These are phyloP conservation scores for Ettlia oleoabundans DNA, from an alignment of 139 green algal genomes.

Conservation along the genomic window DNA sequence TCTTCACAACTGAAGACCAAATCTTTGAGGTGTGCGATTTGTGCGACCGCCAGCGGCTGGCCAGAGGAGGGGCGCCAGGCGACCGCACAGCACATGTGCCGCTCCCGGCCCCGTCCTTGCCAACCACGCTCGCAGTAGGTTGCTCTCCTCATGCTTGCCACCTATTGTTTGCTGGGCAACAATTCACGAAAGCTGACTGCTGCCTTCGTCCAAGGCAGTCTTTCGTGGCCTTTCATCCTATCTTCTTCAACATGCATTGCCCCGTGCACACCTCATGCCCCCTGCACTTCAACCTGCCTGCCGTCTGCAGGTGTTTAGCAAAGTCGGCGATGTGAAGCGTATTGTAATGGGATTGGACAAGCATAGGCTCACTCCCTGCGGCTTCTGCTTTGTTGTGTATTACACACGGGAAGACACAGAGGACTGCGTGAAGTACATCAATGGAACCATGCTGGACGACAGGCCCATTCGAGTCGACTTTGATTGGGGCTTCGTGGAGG, in stretches of 20 bases:
- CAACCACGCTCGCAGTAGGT: too few relatives aligned
- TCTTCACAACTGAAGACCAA: conserved; percentile 98
- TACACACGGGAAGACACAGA: conserved; percentile 83
- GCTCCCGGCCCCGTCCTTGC: too few relatives aligned
- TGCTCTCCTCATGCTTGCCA: too few relatives aligned
- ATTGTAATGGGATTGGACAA: conserved; percentile 98
- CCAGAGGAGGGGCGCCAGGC: too few relatives aligned
- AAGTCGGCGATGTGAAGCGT: conserved; percentile 82
- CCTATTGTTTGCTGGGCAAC: too few relatives aligned
- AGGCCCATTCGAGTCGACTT: conserved; percentile 94
- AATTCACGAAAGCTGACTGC: too few relatives aligned
- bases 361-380: conserved; percentile 91
- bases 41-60: too few relatives aligned
- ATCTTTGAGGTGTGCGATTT: conserved; percentile 71
- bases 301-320: conserved; percentile 72
- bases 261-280: not conserved
- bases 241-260: too few relatives aligned
- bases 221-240: too few relatives aligned
- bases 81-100: too few relatives aligned
- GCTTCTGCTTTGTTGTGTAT: conserved; percentile 97
- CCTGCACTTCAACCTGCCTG: not conserved
- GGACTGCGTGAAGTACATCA: conserved; percentile 88
- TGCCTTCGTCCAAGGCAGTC: too few relatives aligned
- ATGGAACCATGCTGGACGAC: conserved; percentile 94
- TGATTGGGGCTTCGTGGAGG: conserved; percentile 98